Evolutionary conservation across 305 asterid genomes (phyloP), one percentile per base, ranked within the genome.

Genomic region (Rubia tinctorum): DNA sequence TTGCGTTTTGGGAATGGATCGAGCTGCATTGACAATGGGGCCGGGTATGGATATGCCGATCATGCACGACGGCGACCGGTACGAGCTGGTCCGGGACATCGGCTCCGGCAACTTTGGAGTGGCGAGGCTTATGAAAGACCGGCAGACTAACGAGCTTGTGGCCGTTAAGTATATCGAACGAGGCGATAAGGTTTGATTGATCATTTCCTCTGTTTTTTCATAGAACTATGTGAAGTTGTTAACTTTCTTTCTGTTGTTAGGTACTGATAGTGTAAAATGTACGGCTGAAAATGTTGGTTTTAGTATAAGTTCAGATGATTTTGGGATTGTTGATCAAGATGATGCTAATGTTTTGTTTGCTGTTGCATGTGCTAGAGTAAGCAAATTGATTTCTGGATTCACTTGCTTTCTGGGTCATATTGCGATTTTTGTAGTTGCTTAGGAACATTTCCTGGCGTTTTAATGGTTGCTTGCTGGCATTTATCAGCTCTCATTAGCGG

Each of bases 81-180:
- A 91, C 45, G 97, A 91, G 81, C 90, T 94, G 44, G 97, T 94
- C 61, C 80, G 78, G 83, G 97, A 90, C 74, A 94, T 94, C 73
- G 98, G 98, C 73, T 87, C 98, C 75, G 98, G 98, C 30, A 94
- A 94, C 78, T 94, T 94, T 68, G 98, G 98, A 14, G 98, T 94
- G 67, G 98, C 97, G 34, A 86, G 98, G 72, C 86, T 92, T 10
- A 89, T 95, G 97, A 87, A 97, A 75, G 99, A 95, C 78, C 81
- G 95, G 18, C 91, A 88, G 56, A 95, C 90, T 17, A 85, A 86
- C 45, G 92, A 95, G 77, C 98, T 95, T 75, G 98, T 92, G 79
- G 99, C 99, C 75, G 98, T 92, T 11, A 95, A 95, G 96, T 95
- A 95, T 68, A 95, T 95, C 85, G 99, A 95, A 84, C 84, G 99